Evolutionary conservation across 2,329 filamentous ascomycete species (phyloP).

Genomic region (Dactylonectria macrodidyma): DNA sequence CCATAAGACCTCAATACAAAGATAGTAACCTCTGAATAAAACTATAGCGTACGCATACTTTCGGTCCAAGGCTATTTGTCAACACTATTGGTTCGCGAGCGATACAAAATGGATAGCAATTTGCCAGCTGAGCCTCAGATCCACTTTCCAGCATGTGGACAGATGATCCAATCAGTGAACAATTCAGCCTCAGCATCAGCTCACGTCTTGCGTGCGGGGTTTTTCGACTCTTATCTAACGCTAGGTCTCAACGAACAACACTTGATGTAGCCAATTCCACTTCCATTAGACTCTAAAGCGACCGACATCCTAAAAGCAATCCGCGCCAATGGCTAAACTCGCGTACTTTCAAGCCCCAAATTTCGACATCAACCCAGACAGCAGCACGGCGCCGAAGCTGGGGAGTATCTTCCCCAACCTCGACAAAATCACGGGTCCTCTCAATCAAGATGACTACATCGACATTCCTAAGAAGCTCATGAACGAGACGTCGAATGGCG

Average conservation of each 20-base stretch:
- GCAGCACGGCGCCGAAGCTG: background rate
- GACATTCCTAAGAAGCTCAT: background rate
- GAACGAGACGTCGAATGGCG: background rate
- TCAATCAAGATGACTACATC: background rate
- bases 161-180: background rate
- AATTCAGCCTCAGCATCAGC: background rate
- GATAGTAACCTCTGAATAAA: too few species aligned
- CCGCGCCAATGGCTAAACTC: background rate
- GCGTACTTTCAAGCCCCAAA: background rate
- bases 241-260: too few species aligned
- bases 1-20: too few species aligned
- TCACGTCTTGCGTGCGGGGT: background rate
- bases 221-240: background rate
- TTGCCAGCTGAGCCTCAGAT: background rate
- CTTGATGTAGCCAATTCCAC: too few species aligned
- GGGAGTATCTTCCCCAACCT: background rate
- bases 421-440: background rate
- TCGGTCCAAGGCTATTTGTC: too few species aligned
- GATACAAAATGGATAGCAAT: background rate
- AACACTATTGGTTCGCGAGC: too few species aligned
- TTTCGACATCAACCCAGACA: background rate
- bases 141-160: background rate
- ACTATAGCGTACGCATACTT: too few species aligned
- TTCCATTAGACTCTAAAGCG: background rate
- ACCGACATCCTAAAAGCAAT: background rate